These are phyloP conservation scores for barley (Hordeum vulgare) DNA, from an alignment of 176 grass and related monocot species.

Conservation along the genomic window MorexV3_pseudomolecules_assembly NC_058518.1:141584413-141584912, in stretches of 20 bases:
- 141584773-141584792: not conserved
- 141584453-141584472: constrained; percentile 64
- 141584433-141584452: constrained; percentile 43
- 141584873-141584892: not conserved
- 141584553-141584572: not conserved
- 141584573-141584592: not conserved
- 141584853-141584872: not conserved
- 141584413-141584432: constrained; percentile 30
- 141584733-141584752: not conserved
- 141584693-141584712: not conserved
- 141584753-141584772: not conserved
- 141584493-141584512: constrained; percentile 2
- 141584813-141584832: not conserved
- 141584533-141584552: not conserved
- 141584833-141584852: not conserved
- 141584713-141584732: not conserved
- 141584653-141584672: constrained; percentile 1
- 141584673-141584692: constrained; percentile 33
- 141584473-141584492: constrained; percentile 51
- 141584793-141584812: not conserved
- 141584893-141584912: constrained; percentile 18
- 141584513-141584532: constrained; percentile 5
- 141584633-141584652: not conserved
- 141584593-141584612: not conserved
- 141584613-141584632: not conserved